These are phyloP conservation scores for Magnusiomyces suaveolens DNA, from an alignment of 1,139 yeast species.

Conservation along the genomic window DNA sequence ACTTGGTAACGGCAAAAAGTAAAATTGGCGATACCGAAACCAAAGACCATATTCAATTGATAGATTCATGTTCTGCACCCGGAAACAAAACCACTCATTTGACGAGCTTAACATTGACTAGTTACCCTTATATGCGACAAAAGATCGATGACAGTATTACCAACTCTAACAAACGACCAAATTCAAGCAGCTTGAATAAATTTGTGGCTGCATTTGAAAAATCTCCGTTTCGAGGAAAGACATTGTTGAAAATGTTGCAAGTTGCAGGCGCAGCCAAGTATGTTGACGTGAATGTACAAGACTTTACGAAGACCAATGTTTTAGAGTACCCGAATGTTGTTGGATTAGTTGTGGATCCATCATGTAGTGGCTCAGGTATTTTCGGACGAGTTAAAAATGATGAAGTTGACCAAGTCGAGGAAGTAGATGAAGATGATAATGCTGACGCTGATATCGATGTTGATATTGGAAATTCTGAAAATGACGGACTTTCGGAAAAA, in stretches of 20 bases:
- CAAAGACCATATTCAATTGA: slow-evolving; percentile 30
- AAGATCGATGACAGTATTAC: neutral
- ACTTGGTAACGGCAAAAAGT: too few species aligned
- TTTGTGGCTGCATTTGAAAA: slow-evolving; percentile 78
- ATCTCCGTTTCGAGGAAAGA: slow-evolving; percentile 60
- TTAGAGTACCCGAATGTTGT: slow-evolving; percentile 53
- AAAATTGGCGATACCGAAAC: neutral
- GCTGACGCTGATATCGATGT: slow-evolving; percentile 18
- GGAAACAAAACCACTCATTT: slow-evolving; percentile 94
- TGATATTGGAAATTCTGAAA: neutral
- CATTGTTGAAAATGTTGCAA: slow-evolving; percentile 66
- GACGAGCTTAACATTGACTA: slow-evolving; percentile 46
- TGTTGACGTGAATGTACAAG: slow-evolving; percentile 67
- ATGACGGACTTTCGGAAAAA: slow-evolving; percentile 18
- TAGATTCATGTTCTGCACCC: slow-evolving; percentile 97
- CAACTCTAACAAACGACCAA: slow-evolving; percentile 3
- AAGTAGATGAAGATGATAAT: slow-evolving; percentile 11
- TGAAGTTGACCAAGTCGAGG: slow-evolving; percentile 19
- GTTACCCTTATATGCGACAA: neutral
- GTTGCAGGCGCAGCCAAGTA: slow-evolving; percentile 62
- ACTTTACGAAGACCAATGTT: slow-evolving; percentile 67
- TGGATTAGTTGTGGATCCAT: slow-evolving; percentile 87
- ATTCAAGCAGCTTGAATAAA: slow-evolving; percentile 2
- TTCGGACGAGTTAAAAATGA: slow-evolving; percentile 56
- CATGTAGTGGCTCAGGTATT: slow-evolving; percentile 96